These are phyloP conservation scores for Mortierella sp. DNA, from an alignment of 371 early-diverging fungal species.

Conservation along the genomic window DNA sequence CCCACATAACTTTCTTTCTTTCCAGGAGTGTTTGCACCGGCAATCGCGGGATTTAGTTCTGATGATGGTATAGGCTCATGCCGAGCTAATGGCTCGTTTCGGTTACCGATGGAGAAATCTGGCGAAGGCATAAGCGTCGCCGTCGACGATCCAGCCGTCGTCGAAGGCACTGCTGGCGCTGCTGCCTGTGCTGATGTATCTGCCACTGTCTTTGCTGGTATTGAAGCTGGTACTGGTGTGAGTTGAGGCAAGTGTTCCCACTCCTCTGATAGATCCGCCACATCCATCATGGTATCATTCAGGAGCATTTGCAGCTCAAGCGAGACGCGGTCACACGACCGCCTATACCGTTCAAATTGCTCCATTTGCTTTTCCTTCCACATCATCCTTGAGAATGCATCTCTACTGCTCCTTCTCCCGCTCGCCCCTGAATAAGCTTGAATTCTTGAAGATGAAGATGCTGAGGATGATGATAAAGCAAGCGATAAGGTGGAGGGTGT, in stretches of 20 bases:
- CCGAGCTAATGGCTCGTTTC: not conserved
- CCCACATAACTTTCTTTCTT: not conserved
- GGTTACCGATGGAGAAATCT: not conserved
- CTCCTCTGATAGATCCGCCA: slow-evolving; percentile 2
- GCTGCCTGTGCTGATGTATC: not conserved
- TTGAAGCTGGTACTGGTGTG: not conserved
- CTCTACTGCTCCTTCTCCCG: slow-evolving; percentile 1
- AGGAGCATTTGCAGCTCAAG: slow-evolving; percentile 46
- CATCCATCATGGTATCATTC: slow-evolving; percentile 26
- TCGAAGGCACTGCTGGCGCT: not conserved
- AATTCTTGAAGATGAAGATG: slow-evolving; percentile 11
- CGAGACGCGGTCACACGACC: slow-evolving; percentile 47
- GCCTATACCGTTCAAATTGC: slow-evolving; percentile 51
- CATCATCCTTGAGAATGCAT: slow-evolving; percentile 33
- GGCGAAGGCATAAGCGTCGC: not conserved
- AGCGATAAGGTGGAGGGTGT: slow-evolving; percentile 2
- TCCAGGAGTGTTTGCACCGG: not conserved
- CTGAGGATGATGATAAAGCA: slow-evolving; percentile 7
- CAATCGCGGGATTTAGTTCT: not conserved
- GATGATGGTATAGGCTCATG: not conserved
- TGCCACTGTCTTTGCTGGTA: not conserved
- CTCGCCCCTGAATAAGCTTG: slow-evolving; percentile 2
- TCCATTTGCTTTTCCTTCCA: slow-evolving; percentile 56
- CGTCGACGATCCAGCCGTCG: not conserved
- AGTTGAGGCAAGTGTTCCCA: not conserved